Evolutionary conservation across 2,329 filamentous ascomycete species (phyloP).

Genomic region (Aspergillus fructus): DNA sequence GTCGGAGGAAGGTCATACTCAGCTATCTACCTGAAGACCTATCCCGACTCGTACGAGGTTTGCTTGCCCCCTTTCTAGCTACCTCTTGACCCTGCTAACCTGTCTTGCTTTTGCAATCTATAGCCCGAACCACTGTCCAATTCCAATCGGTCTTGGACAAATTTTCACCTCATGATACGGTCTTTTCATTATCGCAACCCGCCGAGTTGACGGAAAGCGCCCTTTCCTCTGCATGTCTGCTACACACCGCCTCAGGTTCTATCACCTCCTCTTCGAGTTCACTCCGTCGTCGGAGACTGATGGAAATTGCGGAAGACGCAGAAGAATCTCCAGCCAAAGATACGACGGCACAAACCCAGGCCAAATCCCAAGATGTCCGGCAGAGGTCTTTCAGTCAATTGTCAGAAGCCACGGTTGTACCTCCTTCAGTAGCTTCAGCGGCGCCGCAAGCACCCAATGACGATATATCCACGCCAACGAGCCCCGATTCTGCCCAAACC

Average conservation of each 20-base stretch:
- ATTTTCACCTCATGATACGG: conserved; percentile 83
- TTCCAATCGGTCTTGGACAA: conserved; percentile 61
- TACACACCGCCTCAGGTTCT: conserved; percentile 84
- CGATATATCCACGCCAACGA: conserved; percentile 15
- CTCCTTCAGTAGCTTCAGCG: conserved; percentile 22
- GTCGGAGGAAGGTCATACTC: conserved; percentile 84
- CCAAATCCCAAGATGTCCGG: conserved; percentile 20
- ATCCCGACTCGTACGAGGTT: conserved; percentile 89
- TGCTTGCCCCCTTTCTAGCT: conserved; percentile 27
- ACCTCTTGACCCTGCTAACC: conserved; percentile 9
- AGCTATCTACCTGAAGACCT: conserved; percentile 91
- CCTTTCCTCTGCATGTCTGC: conserved; percentile 81
- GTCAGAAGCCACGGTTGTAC: conserved; percentile 37
- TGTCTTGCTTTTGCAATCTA: not conserved
- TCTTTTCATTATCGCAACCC: conserved; percentile 71
- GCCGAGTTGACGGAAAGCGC: conserved; percentile 84
- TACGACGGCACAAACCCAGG: conserved; percentile 32
- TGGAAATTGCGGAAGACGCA: conserved; percentile 92
- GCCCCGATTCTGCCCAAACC: conserved; percentile 9
- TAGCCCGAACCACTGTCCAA: conserved; percentile 77
- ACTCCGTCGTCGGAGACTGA: conserved; percentile 70
- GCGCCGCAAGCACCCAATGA: conserved; percentile 17
- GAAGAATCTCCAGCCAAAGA: conserved; percentile 69
- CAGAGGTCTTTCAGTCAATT: conserved; percentile 31
- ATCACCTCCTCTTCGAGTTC: conserved; percentile 83